Conservation (phyloP, 257 asterid genomes). For the Solanum clarkiae region DNA sequence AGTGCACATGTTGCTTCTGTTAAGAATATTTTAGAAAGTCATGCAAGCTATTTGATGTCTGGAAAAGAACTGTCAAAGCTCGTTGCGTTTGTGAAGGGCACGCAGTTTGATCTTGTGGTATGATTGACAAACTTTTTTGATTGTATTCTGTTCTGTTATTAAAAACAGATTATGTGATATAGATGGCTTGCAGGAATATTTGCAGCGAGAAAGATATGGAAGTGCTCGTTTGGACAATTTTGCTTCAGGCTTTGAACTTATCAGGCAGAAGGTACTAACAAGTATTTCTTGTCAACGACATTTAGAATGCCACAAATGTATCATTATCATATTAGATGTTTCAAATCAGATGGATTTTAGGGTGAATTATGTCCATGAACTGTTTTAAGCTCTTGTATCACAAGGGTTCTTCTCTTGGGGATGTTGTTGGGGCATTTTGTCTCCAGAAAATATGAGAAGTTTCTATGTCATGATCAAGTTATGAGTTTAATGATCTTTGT, state of each 20-base stretch:
- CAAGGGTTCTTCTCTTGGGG: background rate
- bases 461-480: background rate
- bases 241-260: conserved; percentile 91
- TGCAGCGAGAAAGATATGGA: conserved; percentile 89
- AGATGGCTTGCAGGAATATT: conserved; percentile 64
- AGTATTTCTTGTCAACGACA: background rate
- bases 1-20: conserved; percentile 93
- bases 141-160: background rate
- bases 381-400: background rate
- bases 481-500: background rate
- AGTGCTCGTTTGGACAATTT: conserved; percentile 91
- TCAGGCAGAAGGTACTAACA: conserved; percentile 75
- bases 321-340: background rate
- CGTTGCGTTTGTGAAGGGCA: conserved; percentile 97
- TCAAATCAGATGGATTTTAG: background rate
- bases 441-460: background rate
- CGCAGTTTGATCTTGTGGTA: conserved; percentile 99
- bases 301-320: background rate
- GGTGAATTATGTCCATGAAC: background rate
- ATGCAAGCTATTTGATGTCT: conserved; percentile 95
- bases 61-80: conserved; percentile 97
- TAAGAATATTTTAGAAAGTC: conserved; percentile 87
- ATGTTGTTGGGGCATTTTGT: background rate
- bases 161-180: conserved; percentile 3
- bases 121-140: conserved; percentile 1